Conservation (phyloP, 2,329 filamentous ascomycete species). For the Fusarium subglutinans region DNA sequence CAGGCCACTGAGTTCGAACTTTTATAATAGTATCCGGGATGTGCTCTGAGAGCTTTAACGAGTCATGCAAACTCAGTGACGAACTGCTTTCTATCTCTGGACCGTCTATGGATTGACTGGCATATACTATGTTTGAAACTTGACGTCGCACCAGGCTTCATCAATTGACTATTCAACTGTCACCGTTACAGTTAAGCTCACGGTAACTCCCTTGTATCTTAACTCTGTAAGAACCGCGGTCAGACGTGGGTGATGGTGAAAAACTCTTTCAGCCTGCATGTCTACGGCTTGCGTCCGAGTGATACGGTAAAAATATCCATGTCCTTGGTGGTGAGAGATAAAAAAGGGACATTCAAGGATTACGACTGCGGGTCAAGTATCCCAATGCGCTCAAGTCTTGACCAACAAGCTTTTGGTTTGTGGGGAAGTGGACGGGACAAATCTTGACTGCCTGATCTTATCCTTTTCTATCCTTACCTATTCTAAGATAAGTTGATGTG, state of each 20-base stretch:
- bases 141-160: not conserved
- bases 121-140: not conserved
- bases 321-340: constrained; percentile 18
- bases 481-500: not conserved
- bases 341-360: constrained; percentile 24
- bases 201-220: not conserved
- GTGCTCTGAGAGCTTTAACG: not conserved
- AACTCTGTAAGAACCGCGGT: not conserved
- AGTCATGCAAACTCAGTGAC: not conserved
- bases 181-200: not conserved
- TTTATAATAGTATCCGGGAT: not conserved
- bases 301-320: constrained; percentile 2
- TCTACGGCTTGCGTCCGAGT: not conserved
- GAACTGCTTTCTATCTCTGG: not conserved
- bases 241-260: not conserved
- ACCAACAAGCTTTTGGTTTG: constrained; percentile 36
- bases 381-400: constrained; percentile 27
- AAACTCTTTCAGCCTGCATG: not conserved
- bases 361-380: constrained; percentile 21
- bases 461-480: not conserved
- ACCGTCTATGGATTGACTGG: not conserved
- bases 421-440: constrained; percentile 34
- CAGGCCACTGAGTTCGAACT: not conserved
- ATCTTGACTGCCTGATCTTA: constrained; percentile 22
- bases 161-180: not conserved